These are phyloP conservation scores for Mycena sanguinolenta DNA, from an alignment of 768 basidiomycete genomes.

Conservation along the genomic window DNA sequence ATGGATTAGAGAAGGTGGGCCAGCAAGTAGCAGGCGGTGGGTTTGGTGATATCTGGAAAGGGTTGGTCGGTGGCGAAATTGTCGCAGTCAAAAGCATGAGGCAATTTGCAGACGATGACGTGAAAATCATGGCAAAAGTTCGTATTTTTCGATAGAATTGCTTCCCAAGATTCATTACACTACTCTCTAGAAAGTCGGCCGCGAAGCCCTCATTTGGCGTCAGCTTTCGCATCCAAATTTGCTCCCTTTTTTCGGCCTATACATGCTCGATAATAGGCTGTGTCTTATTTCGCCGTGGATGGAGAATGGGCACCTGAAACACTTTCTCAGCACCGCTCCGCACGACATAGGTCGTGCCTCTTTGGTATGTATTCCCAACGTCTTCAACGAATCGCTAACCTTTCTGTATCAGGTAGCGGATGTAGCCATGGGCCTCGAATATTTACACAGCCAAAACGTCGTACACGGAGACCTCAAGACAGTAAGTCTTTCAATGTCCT, in stretches of 20 bases:
- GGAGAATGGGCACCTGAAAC: conserved; percentile 1
- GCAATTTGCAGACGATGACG: no score
- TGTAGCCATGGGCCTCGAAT: not conserved
- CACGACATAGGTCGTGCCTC: not conserved
- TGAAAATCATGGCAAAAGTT: no score
- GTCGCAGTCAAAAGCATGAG: no score
- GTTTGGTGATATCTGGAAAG: conserved; percentile 2
- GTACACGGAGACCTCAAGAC: not conserved
- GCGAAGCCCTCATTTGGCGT: no score
- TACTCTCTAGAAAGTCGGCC: no score
- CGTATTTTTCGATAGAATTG: no score
- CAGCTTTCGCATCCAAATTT: no score
- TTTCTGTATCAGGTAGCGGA: not conserved
- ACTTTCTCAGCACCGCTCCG: not conserved
- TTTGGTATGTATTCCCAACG: not conserved
- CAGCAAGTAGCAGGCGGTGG: not conserved
- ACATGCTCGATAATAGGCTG: no score
- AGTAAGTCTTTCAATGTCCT: not conserved
- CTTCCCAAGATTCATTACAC: no score
- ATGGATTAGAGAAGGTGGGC: not conserved
- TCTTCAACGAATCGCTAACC: not conserved
- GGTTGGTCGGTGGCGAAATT: not conserved
- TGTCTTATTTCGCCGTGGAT: conserved; percentile 8
- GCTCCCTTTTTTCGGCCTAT: no score
- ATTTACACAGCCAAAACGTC: not conserved